Percentiles rank a stretch among this genome's conserved stretches.
Conservation (phyloP, 2,329 filamentous ascomycete genomes). For the Chaetomium globosum region DNA sequence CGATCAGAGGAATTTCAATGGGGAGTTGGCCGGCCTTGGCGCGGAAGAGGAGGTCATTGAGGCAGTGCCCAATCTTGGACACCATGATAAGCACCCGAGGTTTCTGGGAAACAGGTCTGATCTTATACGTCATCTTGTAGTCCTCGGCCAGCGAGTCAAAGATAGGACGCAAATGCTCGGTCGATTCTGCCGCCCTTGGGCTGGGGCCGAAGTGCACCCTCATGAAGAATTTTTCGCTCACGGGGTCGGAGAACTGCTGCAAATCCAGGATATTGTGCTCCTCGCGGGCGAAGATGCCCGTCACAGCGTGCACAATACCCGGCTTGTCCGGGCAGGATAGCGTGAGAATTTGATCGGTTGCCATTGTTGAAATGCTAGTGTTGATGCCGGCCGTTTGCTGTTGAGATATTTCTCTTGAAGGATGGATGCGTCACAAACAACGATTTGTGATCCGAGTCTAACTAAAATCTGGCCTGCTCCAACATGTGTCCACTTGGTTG, state of each 20-base stretch:
- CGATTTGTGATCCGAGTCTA: neutral
- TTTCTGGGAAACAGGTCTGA: constrained; percentile 69
- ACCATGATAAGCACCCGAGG: constrained; percentile 84
- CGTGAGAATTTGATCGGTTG: constrained; percentile 71
- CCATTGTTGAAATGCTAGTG: constrained; percentile 42
- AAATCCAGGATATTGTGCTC: constrained; percentile 81
- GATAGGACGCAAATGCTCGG: constrained; percentile 55
- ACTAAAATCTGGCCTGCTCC: neutral
- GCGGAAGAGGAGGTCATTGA: constrained; percentile 82
- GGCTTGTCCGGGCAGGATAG: constrained; percentile 82
- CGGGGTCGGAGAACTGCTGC: constrained; percentile 79
- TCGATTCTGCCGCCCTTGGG: constrained; percentile 47
- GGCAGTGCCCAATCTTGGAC: constrained; percentile 83
- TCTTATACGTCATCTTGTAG: constrained; percentile 70
- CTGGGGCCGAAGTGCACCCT: constrained; percentile 76
- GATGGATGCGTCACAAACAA: constrained; percentile 15
- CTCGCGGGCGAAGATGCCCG: constrained; percentile 71
- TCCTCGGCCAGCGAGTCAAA: constrained; percentile 64
- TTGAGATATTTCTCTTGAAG: neutral
- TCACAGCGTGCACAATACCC: constrained; percentile 83
- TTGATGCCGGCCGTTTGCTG: neutral
- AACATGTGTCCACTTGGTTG: constrained; percentile 16
- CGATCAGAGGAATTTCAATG: constrained; percentile 75
- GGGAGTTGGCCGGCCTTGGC: constrained; percentile 72
- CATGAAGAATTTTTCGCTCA: constrained; percentile 81